Base-by-base conservation (phyloP, 2,329 filamentous ascomycete species). In the Lizonia empirigonia region DNA sequence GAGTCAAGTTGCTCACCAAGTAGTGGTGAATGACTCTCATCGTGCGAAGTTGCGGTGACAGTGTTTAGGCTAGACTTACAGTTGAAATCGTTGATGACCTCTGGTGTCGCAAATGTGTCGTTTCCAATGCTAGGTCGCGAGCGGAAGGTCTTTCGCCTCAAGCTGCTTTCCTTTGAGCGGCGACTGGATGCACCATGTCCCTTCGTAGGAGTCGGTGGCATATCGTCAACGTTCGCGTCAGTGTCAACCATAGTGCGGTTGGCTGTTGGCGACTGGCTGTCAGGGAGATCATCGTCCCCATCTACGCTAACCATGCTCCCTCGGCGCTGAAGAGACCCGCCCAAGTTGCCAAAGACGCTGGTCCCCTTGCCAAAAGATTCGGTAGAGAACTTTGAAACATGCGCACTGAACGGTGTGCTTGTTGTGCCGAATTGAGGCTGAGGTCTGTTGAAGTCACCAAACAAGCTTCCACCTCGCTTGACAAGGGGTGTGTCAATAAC, bases 151-250 rank as follows among this genome's bases (percentile, higher is more conserved):
- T 76, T 79, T 62, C 78, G 79, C 46, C 78, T 71, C 53, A 81
- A 56, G 62, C 78, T 80, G 69, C 77, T 80, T 52, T 78, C 76
- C 65, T 78, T 80, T 19, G 77, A 78, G 34, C 74, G 74, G 44
- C 76, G 70, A 44, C 69, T 67, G n/a, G 65, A 66, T 20, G 81
- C 63, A 73, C 76, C 64, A 29, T 71, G 73, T 59, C 85, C 85
- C 73, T 96, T 97, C 0, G 94, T 97, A 1, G 94, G 94, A 1
- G 94, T 99, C 1, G 93, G 92, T n/a, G 93, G 92, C 50, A 93
- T 79, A 40, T 96, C 91, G 30, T 92, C 90, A 15, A 76, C 78
- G 44, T 81, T 79, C 5, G 76, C 68, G 61, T 86, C 84, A 58
- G 79, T 81, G 50, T 85, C 83, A 24, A 77, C 69, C 49, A 72